Evolutionary conservation across 371 early-diverging fungal species (phyloP), one percentile per base, ranked within the genome.

Genomic region (Fennellomyces sp.): DNA sequence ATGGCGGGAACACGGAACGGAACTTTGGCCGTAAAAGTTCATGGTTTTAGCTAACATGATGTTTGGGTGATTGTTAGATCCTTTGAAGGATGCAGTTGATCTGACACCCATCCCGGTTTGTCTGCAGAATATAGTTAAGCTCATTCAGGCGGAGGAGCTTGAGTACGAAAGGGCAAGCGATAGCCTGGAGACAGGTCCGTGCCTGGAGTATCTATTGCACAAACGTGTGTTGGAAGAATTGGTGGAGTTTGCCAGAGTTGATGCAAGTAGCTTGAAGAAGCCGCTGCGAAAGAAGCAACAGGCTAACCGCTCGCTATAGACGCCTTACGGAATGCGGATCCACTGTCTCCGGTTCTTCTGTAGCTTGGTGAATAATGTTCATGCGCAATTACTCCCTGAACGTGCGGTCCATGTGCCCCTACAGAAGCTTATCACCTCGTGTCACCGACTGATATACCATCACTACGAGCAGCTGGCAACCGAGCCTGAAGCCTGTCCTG

Each of bases 351-450:
- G 78, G 12, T 81, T 81, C 41, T 81, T 81, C 31, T 73, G 75
- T 56, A 73, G 72, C 35, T 52, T 81, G 29, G 75, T 81, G 23
- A 81, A 72, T 45, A 81, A 75, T 41, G 78, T 81, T 25, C 78
- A 81, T 55, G 81, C 81, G 17, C 77, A 81, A 56, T 56, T 81
- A 17, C 57, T 81, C 28, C 81, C 81, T 17, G 81, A 81, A 57
- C 65, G 81, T 48, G 81, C 81, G n/a, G 78, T 81, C 21, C 81
- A 81, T 65, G 76, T 76, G 21, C 81, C 81, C 29, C 68, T 81
- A 7, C 75, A 81, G 52, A 81, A 81, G 49, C 58, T 81, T 21
- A 76, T 81, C 47, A 66, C 60, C n/a, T 78, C 78, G 3, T 78
- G 76, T 28, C 81, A 81, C 39, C 74, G 81, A n/a, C 52, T 81